Evolutionary conservation across 192 early-diverging fungal species (phyloP).

Genomic region (Umbelopsis isabellina): DNA sequence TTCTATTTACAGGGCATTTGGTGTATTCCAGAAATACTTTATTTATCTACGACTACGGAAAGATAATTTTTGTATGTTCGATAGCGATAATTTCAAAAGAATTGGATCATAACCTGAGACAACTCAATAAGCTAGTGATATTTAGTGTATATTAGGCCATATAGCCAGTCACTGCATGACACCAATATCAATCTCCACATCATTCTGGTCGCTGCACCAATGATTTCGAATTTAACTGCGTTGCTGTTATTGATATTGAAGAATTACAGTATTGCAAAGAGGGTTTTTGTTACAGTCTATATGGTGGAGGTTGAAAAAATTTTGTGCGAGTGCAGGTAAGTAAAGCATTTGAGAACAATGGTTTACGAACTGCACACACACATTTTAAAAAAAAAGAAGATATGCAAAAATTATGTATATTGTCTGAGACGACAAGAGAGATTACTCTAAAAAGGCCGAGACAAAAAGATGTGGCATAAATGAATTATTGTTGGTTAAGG

Average conservation of each 20-base stretch:
- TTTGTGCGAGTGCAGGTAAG: conserved; percentile 16
- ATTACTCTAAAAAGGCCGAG: neutral
- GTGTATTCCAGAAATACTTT: no score
- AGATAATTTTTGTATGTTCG: no score
- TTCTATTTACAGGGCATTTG: no score
- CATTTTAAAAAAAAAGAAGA: conserved; percentile 7
- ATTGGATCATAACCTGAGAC: no score
- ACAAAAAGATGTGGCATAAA: neutral
- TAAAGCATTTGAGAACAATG: neutral
- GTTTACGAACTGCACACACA: neutral
- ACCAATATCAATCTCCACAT: no score
- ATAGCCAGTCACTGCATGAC: no score
- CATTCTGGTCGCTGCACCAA: no score
- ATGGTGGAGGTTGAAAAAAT: neutral
- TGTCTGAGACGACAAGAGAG: neutral
- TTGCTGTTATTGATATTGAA: neutral
- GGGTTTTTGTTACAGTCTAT: conserved; percentile 16
- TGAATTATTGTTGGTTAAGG: conserved; percentile 26
- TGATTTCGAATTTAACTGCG: no score
- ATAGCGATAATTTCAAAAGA: no score
- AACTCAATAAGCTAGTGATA: no score
- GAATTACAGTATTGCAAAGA: neutral
- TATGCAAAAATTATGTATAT: conserved; percentile 23
- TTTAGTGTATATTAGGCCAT: no score
- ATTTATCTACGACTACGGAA: no score